Evolutionary conservation across 2,329 filamentous ascomycete genomes (phyloP).

Genomic region (Fusarium veterinarium): DNA sequence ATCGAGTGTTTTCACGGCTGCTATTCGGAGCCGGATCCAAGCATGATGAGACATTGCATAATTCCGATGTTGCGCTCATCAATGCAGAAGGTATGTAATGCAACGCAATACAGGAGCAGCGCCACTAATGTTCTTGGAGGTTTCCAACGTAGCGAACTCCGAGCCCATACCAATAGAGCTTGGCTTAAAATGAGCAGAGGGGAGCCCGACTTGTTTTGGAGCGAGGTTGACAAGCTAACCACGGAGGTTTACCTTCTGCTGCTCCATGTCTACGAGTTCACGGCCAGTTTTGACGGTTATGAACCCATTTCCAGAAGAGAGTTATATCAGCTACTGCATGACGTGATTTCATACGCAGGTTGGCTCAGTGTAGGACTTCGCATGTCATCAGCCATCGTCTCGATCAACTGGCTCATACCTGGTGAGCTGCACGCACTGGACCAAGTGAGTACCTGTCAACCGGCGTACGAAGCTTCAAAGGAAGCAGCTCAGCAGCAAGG

Average conservation of each 20-base stretch:
- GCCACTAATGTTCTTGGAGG: constrained; percentile 36
- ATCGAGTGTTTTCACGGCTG: constrained; percentile 43
- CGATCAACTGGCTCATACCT: constrained; percentile 45
- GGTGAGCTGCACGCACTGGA: constrained; percentile 42
- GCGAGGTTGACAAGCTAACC: constrained; percentile 45
- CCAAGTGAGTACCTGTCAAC: constrained; percentile 38
- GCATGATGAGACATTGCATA: constrained; percentile 39
- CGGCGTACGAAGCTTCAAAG: constrained; percentile 31
- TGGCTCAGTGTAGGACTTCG: constrained; percentile 48
- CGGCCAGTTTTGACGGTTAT: constrained; percentile 19
- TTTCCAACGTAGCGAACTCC: constrained; percentile 45
- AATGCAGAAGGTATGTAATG: constrained; percentile 44
- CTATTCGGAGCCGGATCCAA: constrained; percentile 48
- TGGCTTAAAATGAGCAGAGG: constrained; percentile 38
- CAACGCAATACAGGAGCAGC: neutral
- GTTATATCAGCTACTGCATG: constrained; percentile 45
- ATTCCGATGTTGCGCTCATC: constrained; percentile 42
- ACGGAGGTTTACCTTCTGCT: constrained; percentile 40
- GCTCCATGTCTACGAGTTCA: constrained; percentile 40
- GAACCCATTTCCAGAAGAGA: constrained; percentile 5
- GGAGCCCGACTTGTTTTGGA: constrained; percentile 47
- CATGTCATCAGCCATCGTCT: constrained; percentile 40
- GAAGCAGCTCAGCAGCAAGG: constrained; percentile 11
- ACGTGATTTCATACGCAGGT: constrained; percentile 46
- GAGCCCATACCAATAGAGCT: constrained; percentile 40